Conservation (phyloP, 495 filamentous ascomycete genomes). For the Penicillium salamii region DNA sequence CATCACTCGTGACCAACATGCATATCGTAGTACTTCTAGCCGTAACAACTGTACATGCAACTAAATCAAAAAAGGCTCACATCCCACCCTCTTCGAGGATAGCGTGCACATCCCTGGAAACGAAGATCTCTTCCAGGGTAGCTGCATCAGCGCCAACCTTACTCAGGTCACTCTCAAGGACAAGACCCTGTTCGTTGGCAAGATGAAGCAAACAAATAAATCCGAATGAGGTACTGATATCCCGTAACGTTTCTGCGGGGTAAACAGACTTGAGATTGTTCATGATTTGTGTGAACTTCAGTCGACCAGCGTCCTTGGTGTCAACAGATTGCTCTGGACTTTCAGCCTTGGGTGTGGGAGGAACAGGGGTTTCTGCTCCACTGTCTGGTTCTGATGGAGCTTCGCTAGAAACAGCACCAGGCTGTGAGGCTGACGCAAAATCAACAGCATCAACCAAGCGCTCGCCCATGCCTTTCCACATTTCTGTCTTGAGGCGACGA, state of each 20-base stretch:
- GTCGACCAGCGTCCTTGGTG: slow-evolving; percentile 37
- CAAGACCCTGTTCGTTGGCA: slow-evolving; percentile 94
- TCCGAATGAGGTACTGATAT: slow-evolving; percentile 95
- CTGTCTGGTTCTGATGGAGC: slow-evolving; percentile 24
- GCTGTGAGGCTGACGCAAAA: slow-evolving; percentile 31
- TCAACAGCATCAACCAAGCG: slow-evolving; percentile 37
- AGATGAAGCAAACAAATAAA: slow-evolving; percentile 96
- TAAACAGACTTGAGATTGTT: slow-evolving; percentile 85
- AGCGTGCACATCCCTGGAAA: slow-evolving; percentile 37
- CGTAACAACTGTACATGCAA: slow-evolving; percentile 24
- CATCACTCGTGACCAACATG: slow-evolving; percentile 23
- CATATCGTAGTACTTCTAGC: slow-evolving; percentile 9
- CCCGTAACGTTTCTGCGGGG: slow-evolving; percentile 74
- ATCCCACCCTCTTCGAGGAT: slow-evolving; percentile 39
- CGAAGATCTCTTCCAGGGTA: slow-evolving; percentile 45
- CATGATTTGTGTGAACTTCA: slow-evolving; percentile 90
- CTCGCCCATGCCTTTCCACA: slow-evolving; percentile 84
- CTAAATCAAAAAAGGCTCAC: slow-evolving; percentile 16
- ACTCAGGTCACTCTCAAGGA: slow-evolving; percentile 51
- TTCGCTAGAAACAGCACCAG: slow-evolving; percentile 20
- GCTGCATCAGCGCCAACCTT: slow-evolving; percentile 24
- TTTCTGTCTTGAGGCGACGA: slow-evolving; percentile 85
- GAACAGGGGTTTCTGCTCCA: slow-evolving; percentile 26
- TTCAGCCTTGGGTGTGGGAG: slow-evolving; percentile 34
- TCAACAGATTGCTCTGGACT: slow-evolving; percentile 18